Evolutionary conservation across 1,284 basidiomycete species (phyloP).

Genomic region (Volvariella volvacea): DNA sequence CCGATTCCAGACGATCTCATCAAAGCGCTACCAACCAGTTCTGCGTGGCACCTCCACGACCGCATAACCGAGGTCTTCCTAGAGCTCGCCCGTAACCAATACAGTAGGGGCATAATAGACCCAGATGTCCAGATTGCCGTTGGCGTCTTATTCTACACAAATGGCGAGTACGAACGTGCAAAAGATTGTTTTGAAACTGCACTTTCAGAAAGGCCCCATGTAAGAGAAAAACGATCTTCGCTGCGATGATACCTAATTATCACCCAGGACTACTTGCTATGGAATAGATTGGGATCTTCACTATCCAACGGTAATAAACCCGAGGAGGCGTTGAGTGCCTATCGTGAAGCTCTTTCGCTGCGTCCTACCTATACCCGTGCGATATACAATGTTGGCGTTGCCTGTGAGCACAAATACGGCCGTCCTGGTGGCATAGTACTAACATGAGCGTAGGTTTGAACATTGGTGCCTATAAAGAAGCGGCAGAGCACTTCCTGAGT

Average conservation of each 20-base stretch:
- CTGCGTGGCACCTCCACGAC: constrained; percentile 83
- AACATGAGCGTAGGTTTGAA: constrained; percentile 64
- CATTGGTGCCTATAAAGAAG: constrained; percentile 93
- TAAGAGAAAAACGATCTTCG: constrained; percentile 10
- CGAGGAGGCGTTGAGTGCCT: constrained; percentile 94
- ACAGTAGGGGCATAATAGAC: constrained; percentile 68
- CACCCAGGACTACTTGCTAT: constrained; percentile 80
- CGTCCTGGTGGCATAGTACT: constrained; percentile 1
- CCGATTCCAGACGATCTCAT: constrained; percentile 53
- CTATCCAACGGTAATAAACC: constrained; percentile 93
- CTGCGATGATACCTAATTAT: neutral
- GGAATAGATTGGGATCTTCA: constrained; percentile 95
- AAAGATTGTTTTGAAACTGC: constrained; percentile 91
- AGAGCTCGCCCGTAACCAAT: constrained; percentile 76
- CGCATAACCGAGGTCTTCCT: constrained; percentile 83
- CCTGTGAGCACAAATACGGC: constrained; percentile 52
- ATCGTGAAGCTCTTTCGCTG: constrained; percentile 88
- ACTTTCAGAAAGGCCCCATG: constrained; percentile 67
- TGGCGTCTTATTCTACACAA: constrained; percentile 91
- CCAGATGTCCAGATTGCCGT: constrained; percentile 92
- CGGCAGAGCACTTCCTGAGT: constrained; percentile 93
- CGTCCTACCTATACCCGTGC: constrained; percentile 96
- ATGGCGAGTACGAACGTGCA: constrained; percentile 71
- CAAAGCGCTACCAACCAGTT: constrained; percentile 48
- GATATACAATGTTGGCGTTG: constrained; percentile 96